These are phyloP conservation scores for Fusarium piperis DNA, from an alignment of 2,329 filamentous ascomycete genomes.

Conservation along the genomic window DNA sequence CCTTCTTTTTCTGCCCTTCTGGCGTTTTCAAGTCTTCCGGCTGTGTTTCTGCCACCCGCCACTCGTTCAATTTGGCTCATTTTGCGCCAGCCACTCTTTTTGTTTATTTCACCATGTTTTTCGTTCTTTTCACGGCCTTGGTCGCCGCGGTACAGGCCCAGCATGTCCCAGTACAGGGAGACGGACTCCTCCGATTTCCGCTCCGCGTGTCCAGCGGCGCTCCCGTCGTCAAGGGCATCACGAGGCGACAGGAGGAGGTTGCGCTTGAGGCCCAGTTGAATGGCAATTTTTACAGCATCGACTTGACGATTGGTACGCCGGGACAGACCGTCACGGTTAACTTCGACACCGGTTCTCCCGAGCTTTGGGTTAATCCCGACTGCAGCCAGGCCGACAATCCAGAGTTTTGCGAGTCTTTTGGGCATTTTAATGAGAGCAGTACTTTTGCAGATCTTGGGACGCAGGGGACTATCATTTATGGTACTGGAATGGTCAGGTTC, in stretches of 20 bases:
- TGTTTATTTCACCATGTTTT: not conserved
- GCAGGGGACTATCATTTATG: slow-evolving; percentile 43
- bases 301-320: slow-evolving; percentile 51
- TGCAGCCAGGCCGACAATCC: slow-evolving; percentile 47
- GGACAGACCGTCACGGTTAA: slow-evolving; percentile 51
- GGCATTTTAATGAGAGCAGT: slow-evolving; percentile 46
- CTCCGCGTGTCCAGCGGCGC: slow-evolving; percentile 30
- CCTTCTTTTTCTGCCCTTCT: not conserved
- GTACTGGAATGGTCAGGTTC: slow-evolving; percentile 45
- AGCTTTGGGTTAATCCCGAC: slow-evolving; percentile 55
- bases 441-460: slow-evolving; percentile 43
- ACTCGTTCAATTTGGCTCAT: not conserved
- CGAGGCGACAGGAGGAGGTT: slow-evolving; percentile 45
- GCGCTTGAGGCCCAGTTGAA: slow-evolving; percentile 38
- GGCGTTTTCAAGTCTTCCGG: not conserved
- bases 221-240: slow-evolving; percentile 38
- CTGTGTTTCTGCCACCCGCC: not conserved
- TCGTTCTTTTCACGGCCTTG: not conserved
- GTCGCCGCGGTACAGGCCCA: not conserved
- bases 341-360: slow-evolving; percentile 54
- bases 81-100: not conserved
- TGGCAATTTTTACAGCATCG: slow-evolving; percentile 52
- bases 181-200: not conserved
- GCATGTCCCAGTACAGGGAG: not conserved
- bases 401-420: slow-evolving; percentile 42